Evolutionary conservation across 2,329 filamentous ascomycete genomes (phyloP), one percentile per base, ranked within the genome.

Genomic region (Thelonectria olida): DNA sequence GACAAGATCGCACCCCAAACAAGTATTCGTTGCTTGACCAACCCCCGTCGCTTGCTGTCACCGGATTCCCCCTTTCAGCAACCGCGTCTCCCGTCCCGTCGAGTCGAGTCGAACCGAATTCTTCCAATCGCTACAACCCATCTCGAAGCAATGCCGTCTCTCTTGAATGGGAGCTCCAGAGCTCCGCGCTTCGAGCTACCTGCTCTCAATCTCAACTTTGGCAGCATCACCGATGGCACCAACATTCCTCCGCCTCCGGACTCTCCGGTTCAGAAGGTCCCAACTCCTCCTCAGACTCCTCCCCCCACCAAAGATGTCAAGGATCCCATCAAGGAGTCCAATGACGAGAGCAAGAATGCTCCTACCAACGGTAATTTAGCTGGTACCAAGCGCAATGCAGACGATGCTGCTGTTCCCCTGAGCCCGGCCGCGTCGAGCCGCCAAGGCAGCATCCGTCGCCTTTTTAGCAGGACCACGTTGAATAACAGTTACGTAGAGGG

Each of bases 171-270:
- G 63, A 68, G 68, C 61, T 62, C 69, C 28, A 62, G 63, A 45
- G 67, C 67, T 59, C 67, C 73, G 58, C 79, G 79, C 67, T 88
- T 88, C 65, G 83, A 88, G 76, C 81, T 88, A 59, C 86, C 86
- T 8, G 82, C 80, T 47, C 80, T 88, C 62, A 78, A 88, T 64
- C 81, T 88, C 76, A 82, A 86, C 66, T 87, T 88, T 68, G 80
- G 82, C 61, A 85, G 82, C 47, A 78, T 88, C 71, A 88, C 86
- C 42, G 85, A 88, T 39, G 86, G 86, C 54, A 88, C 86, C 72
- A 72, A 85, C 70, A 88, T 88, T 66, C 86, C 86, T 42, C 84
- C 86, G 27, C 86, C 86, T 22, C 79, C 78, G 47, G 84, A 85
- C 17, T 88, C 85, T 48, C 85, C 85, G 47, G 75, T 82, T 54